A percentile compares a stretch with the other conserved stretches of the same genome.
Conservation (phyloP, 306 rosid genomes). For the Argentina anserina region DNA sequence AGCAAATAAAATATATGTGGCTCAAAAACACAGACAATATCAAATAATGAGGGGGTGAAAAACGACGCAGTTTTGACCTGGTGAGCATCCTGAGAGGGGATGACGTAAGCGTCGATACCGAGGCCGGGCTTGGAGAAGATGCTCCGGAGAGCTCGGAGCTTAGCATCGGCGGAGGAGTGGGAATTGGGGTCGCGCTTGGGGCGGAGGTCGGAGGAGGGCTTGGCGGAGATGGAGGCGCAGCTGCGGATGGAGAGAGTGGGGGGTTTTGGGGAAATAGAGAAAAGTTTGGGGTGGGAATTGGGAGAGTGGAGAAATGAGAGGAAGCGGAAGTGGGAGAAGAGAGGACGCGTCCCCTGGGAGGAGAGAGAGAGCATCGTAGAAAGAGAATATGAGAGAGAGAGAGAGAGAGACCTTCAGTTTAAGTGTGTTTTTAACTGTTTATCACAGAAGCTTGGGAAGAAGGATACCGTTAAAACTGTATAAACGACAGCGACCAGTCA, state of each 20-base stretch:
- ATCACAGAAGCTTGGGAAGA: background rate
- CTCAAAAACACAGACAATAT: too few relatives aligned
- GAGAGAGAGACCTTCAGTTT: background rate
- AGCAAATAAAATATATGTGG: background rate
- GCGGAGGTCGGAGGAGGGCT: conserved; percentile 65
- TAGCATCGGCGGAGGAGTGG: conserved; percentile 42
- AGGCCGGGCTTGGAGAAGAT: conserved; percentile 63
- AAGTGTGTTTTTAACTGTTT: too few relatives aligned
- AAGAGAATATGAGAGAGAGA: background rate
- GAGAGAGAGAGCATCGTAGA: conserved; percentile 41
- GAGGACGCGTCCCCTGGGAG: conserved; percentile 39
- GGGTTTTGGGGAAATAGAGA: conserved; percentile 21
- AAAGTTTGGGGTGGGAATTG: conserved; percentile 22
- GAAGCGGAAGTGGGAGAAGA: conserved; percentile 23
- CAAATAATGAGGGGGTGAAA: too few relatives aligned
- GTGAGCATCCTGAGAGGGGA: conserved; percentile 96
- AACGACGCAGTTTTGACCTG: conserved; percentile 44
- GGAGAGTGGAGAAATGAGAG: conserved; percentile 30
- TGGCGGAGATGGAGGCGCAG: conserved; percentile 64
- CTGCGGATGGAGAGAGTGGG: conserved; percentile 32
- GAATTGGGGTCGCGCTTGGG: conserved; percentile 21
- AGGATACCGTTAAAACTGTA: background rate
- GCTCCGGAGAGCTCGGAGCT: conserved; percentile 62
- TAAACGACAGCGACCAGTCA: background rate
- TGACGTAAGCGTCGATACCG: conserved; percentile 72